Percentiles rank a stretch among this genome's conserved stretches.
phyloP scores from a whole-genome alignment of 441 rosid genomes.

The Corymbia citriodora region DNA sequence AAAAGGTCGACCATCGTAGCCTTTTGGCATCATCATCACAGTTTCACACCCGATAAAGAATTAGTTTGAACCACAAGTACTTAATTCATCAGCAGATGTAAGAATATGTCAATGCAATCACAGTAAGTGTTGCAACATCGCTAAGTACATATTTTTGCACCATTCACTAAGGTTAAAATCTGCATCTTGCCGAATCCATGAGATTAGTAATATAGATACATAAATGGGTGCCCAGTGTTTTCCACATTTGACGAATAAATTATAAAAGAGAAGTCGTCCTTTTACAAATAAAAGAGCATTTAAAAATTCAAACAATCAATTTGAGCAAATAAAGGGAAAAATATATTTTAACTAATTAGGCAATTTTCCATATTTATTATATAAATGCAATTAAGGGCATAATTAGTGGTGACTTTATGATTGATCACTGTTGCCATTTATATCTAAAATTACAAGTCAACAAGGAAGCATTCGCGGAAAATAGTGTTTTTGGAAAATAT shows the following conservation, averaged over 20 bases:
- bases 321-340: background rate
- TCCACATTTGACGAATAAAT: background rate
- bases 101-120: background rate
- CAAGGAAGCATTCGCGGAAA: background rate
- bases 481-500: too few relatives aligned
- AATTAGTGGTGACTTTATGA: background rate
- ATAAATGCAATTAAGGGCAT: background rate
- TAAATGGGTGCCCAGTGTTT: background rate
- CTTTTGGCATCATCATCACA: background rate
- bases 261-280: background rate
- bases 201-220: background rate
- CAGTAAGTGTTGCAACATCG: background rate
- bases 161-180: background rate
- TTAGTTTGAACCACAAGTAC: background rate
- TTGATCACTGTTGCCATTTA: background rate
- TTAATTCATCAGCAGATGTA: background rate
- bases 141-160: background rate
- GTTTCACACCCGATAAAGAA: background rate
- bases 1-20: background rate
- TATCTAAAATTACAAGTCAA: background rate
- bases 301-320: background rate
- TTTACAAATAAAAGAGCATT: background rate
- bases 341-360: background rate
- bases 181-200: background rate
- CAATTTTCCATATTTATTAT: background rate